Base-by-base conservation (phyloP, 176 grass and related monocot genomes). In the Tillandsia fasciculata region DNA sequence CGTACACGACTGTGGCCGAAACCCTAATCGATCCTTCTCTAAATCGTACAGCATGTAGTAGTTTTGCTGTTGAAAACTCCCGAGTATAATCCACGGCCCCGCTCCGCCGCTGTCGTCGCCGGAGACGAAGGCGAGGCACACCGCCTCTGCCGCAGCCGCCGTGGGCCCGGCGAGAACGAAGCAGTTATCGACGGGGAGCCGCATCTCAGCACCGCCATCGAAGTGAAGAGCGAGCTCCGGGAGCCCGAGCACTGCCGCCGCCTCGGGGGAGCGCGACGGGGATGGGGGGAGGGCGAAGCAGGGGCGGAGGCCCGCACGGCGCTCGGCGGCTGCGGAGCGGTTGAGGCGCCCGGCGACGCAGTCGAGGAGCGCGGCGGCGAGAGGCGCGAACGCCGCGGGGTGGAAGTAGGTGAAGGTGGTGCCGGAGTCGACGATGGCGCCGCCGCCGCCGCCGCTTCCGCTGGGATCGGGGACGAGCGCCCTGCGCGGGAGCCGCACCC, bases 1-100 rank as follows among this genome's bases (percentile, higher is more conserved):
- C 67, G 69, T 12, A 47, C 88, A 96, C 29, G 84, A 76, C 79
- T 92, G 92, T 15, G 66, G 81, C 9, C 86, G 79, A 80, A 96
- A 89, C 3, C 92, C 92, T 10, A 96, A 52, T 51, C 83, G 82
- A 33, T 84, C 59, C 59, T 80, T 78, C 52, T 65, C 66, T 15
- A 96, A 77, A 69, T 96, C 92, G 78, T 96, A 96, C 75, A 87
- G 66, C 13, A 96, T 71, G 54, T 81, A 70, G 84, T 96, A 92
- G 74, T 92, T 86, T 73, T 96, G 92, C 86, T 92, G 92, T 78
- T 96, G 92, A 71, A 96, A 96, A 70, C 76, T 96, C 2, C 92
- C 92, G 0, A 96, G 79, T 42, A 96, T 87, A 69, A 96, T 84
- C 48, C 83, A 78, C 23, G 92, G 92, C 1, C 92, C 92, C 15